Percentiles rank a stretch among this genome's conserved stretches.
phyloP scores from a whole-genome alignment of 2,329 filamentous ascomycete genomes.

The Stagonosporopsis rhizophila region DNA sequence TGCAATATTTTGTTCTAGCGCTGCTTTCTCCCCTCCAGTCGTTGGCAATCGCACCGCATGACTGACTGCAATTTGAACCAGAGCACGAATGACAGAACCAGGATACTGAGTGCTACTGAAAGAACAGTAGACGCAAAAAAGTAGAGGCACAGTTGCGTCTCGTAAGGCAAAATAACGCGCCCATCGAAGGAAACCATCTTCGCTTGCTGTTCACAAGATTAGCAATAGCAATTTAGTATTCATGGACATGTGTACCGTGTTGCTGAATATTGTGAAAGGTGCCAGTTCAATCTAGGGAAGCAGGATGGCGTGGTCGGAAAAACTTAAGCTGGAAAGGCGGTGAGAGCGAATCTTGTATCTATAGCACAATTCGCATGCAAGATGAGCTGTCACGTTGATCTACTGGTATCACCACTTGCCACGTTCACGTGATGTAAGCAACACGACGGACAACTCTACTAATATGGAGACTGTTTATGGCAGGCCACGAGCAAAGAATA shows the following conservation, averaged over 20 bases:
- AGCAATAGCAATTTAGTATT: background rate
- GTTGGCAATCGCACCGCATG: background rate
- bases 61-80: background rate
- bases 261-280: background rate
- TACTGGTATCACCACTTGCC: no score
- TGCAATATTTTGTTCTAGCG: background rate
- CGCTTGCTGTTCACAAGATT: background rate
- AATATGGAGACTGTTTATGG: no score
- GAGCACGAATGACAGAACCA: background rate
- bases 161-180: background rate
- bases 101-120: background rate
- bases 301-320: background rate
- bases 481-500: no score
- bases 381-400: no score
- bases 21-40: background rate
- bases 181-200: slow-evolving; percentile 3
- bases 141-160: background rate
- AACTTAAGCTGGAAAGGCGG: background rate
- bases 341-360: background rate
- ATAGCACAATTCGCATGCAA: background rate
- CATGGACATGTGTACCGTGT: background rate
- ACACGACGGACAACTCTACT: no score
- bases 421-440: no score
- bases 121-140: background rate
- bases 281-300: background rate